Evolutionary conservation across 495 filamentous ascomycete species (phyloP).

Genomic region (Penicillium paxilli): DNA sequence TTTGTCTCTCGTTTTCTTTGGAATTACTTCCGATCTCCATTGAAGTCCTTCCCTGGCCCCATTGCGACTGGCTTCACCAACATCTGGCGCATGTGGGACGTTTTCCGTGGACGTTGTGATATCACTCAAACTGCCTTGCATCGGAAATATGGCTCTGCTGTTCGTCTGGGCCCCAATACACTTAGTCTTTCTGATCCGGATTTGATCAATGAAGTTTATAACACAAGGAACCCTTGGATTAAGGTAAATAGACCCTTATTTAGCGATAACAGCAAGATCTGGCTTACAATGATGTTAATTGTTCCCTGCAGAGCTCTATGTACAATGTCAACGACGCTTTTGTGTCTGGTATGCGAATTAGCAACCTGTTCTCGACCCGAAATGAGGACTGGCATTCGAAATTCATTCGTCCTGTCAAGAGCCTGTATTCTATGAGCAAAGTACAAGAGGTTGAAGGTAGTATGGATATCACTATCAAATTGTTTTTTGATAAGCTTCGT

Average conservation of each 20-base stretch:
- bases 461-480: slow-evolving; percentile 26
- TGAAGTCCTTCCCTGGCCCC: slow-evolving; percentile 30
- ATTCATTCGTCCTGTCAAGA: slow-evolving; percentile 24
- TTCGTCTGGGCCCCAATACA: slow-evolving; percentile 38
- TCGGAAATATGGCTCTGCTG: slow-evolving; percentile 31
- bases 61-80: slow-evolving; percentile 22
- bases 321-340: slow-evolving; percentile 30
- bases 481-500: slow-evolving; percentile 25
- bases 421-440: slow-evolving; percentile 29
- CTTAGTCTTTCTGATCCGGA: slow-evolving; percentile 38
- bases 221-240: slow-evolving; percentile 30
- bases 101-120: slow-evolving; percentile 26
- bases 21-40: slow-evolving; percentile 21
- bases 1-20: slow-evolving; percentile 20
- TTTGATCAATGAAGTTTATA: slow-evolving; percentile 32
- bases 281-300: background rate
- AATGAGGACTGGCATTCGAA: slow-evolving; percentile 34
- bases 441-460: slow-evolving; percentile 26
- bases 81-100: slow-evolving; percentile 29
- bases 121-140: slow-evolving; percentile 31
- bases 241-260: slow-evolving; percentile 22
- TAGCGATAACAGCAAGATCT: background rate
- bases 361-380: slow-evolving; percentile 29
- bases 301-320: slow-evolving; percentile 22
- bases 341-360: slow-evolving; percentile 17